These are phyloP conservation scores for Phellopilus nigrolimitatus DNA, from an alignment of 1,284 basidiomycete genomes.

Conservation along the genomic window DNA sequence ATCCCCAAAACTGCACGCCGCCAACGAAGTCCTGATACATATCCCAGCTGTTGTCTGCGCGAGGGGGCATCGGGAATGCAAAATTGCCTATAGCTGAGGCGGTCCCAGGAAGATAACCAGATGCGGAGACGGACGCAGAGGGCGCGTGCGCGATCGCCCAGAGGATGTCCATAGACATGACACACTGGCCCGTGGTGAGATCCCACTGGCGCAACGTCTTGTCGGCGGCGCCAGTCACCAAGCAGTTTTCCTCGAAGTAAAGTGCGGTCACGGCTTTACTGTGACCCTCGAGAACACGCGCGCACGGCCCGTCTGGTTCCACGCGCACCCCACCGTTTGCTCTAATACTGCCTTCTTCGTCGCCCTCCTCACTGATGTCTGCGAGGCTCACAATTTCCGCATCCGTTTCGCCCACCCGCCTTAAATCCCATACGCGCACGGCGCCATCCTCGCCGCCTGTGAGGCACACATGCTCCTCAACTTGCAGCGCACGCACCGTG, in stretches of 20 bases:
- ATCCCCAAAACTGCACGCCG: constrained; percentile 98
- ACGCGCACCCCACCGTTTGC: too few species aligned
- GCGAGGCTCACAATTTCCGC: constrained; percentile 45
- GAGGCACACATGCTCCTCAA: constrained; percentile 87
- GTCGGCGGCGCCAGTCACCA: constrained; percentile 97
- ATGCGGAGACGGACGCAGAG: constrained; percentile 34
- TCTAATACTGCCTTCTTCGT: constrained; percentile 64
- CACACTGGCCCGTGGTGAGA: constrained; percentile 92
- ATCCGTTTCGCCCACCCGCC: constrained; percentile 69
- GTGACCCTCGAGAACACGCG: constrained; percentile 84
- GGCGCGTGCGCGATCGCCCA: constrained; percentile 96
- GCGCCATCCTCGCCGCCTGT: constrained; percentile 88
- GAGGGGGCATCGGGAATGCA: constrained; percentile 81
- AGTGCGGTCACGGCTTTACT: constrained; percentile 88
- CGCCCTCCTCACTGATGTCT: constrained; percentile 56
- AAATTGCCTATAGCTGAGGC: constrained; percentile 63
- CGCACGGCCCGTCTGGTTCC: constrained; percentile 47
- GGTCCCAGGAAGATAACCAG: constrained; percentile 41
- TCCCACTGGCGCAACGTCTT: constrained; percentile 99
- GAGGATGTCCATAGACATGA: constrained; percentile 99
- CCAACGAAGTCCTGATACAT: constrained; percentile 98
- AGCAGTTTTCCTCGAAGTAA: constrained; percentile 92
- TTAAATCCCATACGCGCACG: constrained; percentile 84
- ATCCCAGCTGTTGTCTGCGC: constrained; percentile 87
- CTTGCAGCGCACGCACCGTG: constrained; percentile 84